phyloP scores from a whole-genome alignment of 257 asterid genomes.

The Solanum chmielewskii region DNA sequence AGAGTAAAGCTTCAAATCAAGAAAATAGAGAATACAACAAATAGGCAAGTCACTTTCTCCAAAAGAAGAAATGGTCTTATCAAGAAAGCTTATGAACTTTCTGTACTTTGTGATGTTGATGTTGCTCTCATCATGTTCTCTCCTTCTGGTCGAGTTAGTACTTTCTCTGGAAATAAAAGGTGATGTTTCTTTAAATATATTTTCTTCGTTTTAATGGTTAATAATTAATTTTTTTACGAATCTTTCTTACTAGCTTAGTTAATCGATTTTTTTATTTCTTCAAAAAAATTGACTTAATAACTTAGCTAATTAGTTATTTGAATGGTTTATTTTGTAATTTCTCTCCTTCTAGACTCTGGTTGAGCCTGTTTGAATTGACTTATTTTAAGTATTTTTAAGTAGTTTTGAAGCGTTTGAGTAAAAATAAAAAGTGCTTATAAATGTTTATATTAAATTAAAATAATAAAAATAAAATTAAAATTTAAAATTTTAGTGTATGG shows the following conservation, averaged over 20 bases:
- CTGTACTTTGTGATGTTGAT: conserved; percentile 95
- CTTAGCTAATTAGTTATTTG: background rate
- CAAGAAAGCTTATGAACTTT: conserved; percentile 95
- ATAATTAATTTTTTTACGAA: too few species aligned
- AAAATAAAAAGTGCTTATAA: rapidly evolving
- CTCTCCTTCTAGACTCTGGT: too few species aligned
- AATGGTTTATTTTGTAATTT: background rate
- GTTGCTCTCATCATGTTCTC: conserved; percentile 94
- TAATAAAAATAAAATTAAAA: too few species aligned
- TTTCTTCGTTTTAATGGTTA: background rate
- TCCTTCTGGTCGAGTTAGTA: conserved; percentile 83
- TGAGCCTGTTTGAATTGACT: too few species aligned
- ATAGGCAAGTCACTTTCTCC: conserved; percentile 96
- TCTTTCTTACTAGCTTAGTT: rapidly evolving
- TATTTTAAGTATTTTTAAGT: rapidly evolving
- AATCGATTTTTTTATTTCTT: too few species aligned
- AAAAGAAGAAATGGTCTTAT: conserved; percentile 92
- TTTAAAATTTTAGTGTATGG: too few species aligned
- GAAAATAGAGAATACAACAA: conserved; percentile 88
- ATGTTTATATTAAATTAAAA: too few species aligned
- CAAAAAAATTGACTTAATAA: background rate
- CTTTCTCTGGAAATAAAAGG: conserved; percentile 67
- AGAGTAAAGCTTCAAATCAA: conserved; percentile 93
- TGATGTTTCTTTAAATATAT: background rate
- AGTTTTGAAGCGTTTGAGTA: too few species aligned